Evolutionary conservation across 202 grass and related monocot genomes (phyloP).

Genomic region (Carex sylvatica): DNA sequence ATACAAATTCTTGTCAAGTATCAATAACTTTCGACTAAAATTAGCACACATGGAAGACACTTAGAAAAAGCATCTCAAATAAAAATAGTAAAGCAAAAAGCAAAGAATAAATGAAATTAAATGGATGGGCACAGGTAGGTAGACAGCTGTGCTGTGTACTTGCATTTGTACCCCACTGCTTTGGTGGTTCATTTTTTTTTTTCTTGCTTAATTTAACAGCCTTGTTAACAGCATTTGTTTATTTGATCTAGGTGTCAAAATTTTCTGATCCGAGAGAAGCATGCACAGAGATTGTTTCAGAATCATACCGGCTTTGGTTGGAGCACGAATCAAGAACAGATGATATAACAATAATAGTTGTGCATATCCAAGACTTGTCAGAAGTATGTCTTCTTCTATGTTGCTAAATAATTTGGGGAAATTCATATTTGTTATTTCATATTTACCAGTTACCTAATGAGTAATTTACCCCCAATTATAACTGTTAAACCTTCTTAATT

Average conservation of each 20-base stretch:
- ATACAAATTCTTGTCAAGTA: neutral
- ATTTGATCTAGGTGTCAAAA: conserved; percentile 54
- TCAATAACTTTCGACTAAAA: neutral
- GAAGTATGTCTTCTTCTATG: conserved; percentile 47
- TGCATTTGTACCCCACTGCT: neutral
- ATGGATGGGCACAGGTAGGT: conserved; percentile 16
- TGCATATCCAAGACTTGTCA: conserved; percentile 73
- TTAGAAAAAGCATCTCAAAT: neutral
- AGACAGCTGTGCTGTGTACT: neutral
- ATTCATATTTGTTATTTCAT: neutral
- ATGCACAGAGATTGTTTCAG: conserved; percentile 78
- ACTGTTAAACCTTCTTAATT: neutral
- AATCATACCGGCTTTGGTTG: conserved; percentile 89
- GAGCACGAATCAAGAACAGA: conserved; percentile 92
- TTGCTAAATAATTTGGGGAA: conserved; percentile 10
- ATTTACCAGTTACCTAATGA: neutral
- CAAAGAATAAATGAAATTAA: conserved; percentile 11
- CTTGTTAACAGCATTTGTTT: neutral
- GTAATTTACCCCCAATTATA: neutral
- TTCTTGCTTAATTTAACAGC: neutral
- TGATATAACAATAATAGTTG: conserved; percentile 95
- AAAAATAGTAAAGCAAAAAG: conserved; percentile 8
- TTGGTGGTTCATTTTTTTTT: neutral
- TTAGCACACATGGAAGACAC: conserved; percentile 19
- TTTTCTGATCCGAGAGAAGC: conserved; percentile 82